phyloP scores from a whole-genome alignment of 2,329 filamentous ascomycete genomes.

The Hypoxylon rubiginosum region DNA sequence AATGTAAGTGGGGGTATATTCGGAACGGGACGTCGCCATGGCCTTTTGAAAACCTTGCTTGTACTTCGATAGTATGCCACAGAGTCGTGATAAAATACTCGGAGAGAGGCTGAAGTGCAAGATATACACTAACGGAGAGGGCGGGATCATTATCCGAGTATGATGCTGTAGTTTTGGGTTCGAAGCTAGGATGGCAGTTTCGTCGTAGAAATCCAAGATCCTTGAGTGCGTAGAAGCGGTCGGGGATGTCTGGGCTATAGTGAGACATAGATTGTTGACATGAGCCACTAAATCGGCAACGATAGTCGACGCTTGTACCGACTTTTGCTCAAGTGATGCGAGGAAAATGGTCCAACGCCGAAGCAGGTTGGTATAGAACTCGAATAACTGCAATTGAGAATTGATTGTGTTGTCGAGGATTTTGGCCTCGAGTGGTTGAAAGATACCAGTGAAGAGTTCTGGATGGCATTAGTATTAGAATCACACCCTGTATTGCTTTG shows the following conservation, averaged over 20 bases:
- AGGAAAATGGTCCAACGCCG: constrained; percentile 68
- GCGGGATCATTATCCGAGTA: constrained; percentile 77
- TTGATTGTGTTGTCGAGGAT: constrained; percentile 63
- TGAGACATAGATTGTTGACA: constrained; percentile 69
- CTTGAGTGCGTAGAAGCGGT: constrained; percentile 63
- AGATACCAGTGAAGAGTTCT: constrained; percentile 66
- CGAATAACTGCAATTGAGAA: constrained; percentile 72
- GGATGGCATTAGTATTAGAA: constrained; percentile 42
- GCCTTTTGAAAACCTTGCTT: constrained; percentile 79
- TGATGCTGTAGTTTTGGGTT: constrained; percentile 63
- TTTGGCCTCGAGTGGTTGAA: constrained; percentile 65
- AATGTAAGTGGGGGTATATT: constrained; percentile 71
- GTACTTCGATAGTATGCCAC: constrained; percentile 76
- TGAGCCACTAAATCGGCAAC: constrained; percentile 62
- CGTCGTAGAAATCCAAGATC: constrained; percentile 79
- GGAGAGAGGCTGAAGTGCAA: constrained; percentile 76
- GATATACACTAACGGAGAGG: constrained; percentile 76
- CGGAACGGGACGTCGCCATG: constrained; percentile 45
- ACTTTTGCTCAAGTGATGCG: constrained; percentile 55
- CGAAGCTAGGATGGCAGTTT: constrained; percentile 68
- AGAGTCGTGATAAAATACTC: constrained; percentile 76
- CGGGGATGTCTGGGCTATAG: constrained; percentile 68
- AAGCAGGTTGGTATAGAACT: constrained; percentile 76
- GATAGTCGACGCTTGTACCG: constrained; percentile 54
- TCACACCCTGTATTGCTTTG: constrained; percentile 3